phyloP scores from a whole-genome alignment of 2,329 filamentous ascomycete species.

The Ophiostoma perfectum region DNA sequence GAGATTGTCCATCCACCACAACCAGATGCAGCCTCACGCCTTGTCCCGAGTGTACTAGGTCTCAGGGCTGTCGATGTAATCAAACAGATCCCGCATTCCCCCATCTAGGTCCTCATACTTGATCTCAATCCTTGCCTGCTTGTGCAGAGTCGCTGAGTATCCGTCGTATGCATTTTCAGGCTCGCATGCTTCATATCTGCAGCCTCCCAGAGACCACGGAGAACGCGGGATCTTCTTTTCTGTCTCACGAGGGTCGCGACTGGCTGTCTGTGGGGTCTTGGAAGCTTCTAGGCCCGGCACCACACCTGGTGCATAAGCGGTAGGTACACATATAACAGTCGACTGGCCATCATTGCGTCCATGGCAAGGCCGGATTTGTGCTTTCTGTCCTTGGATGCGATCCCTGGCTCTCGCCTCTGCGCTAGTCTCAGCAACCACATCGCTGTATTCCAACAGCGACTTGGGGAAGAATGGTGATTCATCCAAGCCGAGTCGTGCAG shows the following conservation, averaged over 20 bases:
- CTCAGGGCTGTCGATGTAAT: slow-evolving; percentile 8
- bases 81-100: slow-evolving; percentile 7
- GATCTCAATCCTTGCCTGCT: neutral
- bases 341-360: no score
- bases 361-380: neutral
- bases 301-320: no score
- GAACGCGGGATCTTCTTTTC: neutral
- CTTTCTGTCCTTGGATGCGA: neutral
- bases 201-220: neutral
- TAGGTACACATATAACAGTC: no score
- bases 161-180: no score
- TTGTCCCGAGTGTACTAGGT: neutral
- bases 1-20: neutral
- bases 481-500: neutral
- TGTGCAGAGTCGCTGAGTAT: neutral
- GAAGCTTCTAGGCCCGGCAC: no score
- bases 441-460: neutral
- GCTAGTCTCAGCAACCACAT: neutral
- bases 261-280: no score
- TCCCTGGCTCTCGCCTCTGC: neutral
- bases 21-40: neutral
- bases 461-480: slow-evolving; percentile 19
- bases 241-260: no score
- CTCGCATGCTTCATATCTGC: no score
- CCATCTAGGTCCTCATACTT: neutral